A percentile compares a stretch with the other conserved stretches of the same genome.
phyloP scores from a whole-genome alignment of 768 basidiomycete species.

The Glaciozyma antarctica region DNA sequence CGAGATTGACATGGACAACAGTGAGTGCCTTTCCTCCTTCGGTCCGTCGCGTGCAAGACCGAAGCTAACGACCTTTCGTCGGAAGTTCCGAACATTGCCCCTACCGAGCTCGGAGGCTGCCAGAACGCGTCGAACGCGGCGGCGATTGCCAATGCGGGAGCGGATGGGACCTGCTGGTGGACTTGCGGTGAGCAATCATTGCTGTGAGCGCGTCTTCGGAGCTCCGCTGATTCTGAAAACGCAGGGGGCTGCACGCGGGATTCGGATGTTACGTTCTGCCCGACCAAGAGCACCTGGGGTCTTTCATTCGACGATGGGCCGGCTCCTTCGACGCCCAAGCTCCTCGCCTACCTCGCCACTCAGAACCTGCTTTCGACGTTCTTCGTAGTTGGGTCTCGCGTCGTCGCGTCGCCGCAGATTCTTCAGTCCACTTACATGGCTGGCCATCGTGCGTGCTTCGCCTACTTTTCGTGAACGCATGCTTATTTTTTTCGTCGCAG shows the following conservation, averaged over 20 bases:
- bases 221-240: constrained; percentile 41
- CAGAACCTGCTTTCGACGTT: constrained; percentile 67
- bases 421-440: constrained; percentile 66
- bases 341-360: constrained; percentile 62
- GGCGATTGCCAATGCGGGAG: constrained; percentile 47
- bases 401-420: constrained; percentile 59
- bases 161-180: constrained; percentile 71
- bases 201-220: constrained; percentile 32
- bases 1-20: constrained; percentile 52
- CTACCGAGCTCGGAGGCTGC: constrained; percentile 62
- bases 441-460: constrained; percentile 52
- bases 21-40: too few relatives aligned
- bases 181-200: constrained; percentile 65
- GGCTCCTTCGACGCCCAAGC: constrained; percentile 60
- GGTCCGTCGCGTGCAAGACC: too few relatives aligned
- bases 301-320: constrained; percentile 71
- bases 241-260: constrained; percentile 51
- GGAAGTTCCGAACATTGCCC: constrained; percentile 52
- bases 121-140: constrained; percentile 46
- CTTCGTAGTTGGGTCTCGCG: constrained; percentile 78
- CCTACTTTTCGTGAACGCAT: not conserved
- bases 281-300: constrained; percentile 48
- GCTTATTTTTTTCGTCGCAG: constrained; percentile 41
- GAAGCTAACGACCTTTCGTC: too few relatives aligned
- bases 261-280: constrained; percentile 69